phyloP scores from a whole-genome alignment of 2,329 filamentous ascomycete genomes.

The Corniculantispora saksenae region DNA sequence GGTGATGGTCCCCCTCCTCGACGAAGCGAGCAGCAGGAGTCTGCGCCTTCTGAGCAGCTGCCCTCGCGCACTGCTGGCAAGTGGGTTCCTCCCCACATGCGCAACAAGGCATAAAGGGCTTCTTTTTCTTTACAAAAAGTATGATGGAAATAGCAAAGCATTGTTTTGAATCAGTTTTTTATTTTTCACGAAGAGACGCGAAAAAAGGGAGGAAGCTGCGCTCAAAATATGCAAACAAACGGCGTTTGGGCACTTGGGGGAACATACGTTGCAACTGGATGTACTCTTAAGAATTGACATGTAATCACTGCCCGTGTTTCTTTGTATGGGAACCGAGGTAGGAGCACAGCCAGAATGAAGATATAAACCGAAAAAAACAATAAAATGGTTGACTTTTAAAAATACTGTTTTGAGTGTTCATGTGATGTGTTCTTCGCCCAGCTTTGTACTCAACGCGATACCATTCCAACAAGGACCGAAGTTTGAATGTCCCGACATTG shows the following conservation, averaged over 20 bases:
- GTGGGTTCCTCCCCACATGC: conserved; percentile 56
- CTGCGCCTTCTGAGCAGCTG: conserved; percentile 50
- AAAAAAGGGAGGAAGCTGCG: not conserved
- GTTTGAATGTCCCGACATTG: too few species aligned
- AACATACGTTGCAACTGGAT: conserved; percentile 16
- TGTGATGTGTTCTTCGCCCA: too few species aligned
- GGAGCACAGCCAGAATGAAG: conserved; percentile 13
- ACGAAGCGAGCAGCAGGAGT: conserved; percentile 36
- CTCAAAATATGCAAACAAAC: conserved; percentile 16
- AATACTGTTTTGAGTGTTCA: not conserved
- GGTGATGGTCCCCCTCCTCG: conserved; percentile 23
- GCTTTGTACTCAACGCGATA: too few species aligned
- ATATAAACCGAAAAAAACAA: conserved; percentile 13
- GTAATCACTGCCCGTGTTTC: conserved; percentile 8
- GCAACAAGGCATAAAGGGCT: conserved; percentile 32
- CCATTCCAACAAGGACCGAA: too few species aligned
- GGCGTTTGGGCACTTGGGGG: conserved; percentile 17
- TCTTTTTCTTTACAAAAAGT: conserved; percentile 4
- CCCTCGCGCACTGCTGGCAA: conserved; percentile 58
- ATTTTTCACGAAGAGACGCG: conserved; percentile 4
- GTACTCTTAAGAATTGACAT: conserved; percentile 19
- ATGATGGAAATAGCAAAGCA: conserved; percentile 18
- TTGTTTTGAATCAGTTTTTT: conserved; percentile 15
- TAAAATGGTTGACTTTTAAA: conserved; percentile 12
- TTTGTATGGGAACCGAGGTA: not conserved